Conservation (phyloP, 495 filamentous ascomycete species). For the Geoglossum glabrum region DNA sequence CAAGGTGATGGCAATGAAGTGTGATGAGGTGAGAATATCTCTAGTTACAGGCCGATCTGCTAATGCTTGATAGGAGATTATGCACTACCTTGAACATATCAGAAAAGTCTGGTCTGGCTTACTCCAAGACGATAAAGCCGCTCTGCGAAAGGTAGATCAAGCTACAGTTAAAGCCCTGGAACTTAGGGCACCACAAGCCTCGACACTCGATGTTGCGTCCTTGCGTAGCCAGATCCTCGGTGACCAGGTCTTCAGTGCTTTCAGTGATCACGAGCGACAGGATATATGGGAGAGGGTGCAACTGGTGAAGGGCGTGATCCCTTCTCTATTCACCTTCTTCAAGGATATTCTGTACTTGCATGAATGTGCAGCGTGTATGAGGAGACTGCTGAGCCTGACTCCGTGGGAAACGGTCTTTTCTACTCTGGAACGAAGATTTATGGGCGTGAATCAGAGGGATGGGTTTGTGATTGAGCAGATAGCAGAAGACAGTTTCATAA, state of each 20-base stretch:
- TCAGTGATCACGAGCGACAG: constrained; percentile 11
- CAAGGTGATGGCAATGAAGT: background rate
- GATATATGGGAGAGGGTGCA: constrained; percentile 10
- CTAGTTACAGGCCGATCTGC: background rate
- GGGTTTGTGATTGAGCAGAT: too few species aligned
- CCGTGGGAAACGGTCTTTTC: background rate
- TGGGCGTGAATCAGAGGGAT: too few species aligned
- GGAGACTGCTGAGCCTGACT: constrained; percentile 6
- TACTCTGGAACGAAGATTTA: background rate
- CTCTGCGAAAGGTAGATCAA: background rate
- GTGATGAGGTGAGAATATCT: too few species aligned
- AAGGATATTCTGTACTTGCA: constrained; percentile 18
- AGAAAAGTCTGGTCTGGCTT: too few species aligned
- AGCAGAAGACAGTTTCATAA: too few species aligned
- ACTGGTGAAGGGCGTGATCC: constrained; percentile 12
- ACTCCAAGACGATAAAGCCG: too few species aligned
- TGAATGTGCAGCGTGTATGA: constrained; percentile 14
- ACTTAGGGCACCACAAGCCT: background rate
- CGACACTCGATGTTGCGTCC: background rate
- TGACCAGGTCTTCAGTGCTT: constrained; percentile 15
- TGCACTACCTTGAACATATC: background rate
- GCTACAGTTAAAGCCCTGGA: background rate
- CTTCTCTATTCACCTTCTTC: constrained; percentile 20
- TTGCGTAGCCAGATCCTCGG: constrained; percentile 4
- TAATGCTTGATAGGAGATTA: background rate